A percentile compares a stretch with the other conserved stretches of the same genome.
Evolutionary conservation across 441 rosid genomes (phyloP).

Genomic region (Pelargonium myrrhifolium): DNA sequence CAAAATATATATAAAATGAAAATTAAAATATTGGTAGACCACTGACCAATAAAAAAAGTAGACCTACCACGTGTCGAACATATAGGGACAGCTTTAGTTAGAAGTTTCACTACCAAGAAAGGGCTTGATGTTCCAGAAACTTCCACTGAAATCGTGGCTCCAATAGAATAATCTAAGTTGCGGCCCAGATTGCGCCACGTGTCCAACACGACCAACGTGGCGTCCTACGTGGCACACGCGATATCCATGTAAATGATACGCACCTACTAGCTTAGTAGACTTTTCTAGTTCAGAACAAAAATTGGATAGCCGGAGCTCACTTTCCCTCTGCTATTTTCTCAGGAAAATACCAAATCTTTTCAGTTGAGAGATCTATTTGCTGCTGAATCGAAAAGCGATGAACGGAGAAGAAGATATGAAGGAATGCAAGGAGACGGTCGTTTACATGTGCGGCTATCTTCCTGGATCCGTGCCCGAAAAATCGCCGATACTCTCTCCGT

Average conservation of each 20-base stretch:
- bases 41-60: too few species aligned
- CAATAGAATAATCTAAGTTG: conserved; percentile 21
- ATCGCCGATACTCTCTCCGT: conserved; percentile 64
- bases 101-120: background rate
- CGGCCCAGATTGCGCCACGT: conserved; percentile 44
- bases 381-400: conserved; percentile 25
- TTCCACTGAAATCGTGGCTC: conserved; percentile 61
- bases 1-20: too few species aligned
- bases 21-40: too few species aligned
- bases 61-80: background rate
- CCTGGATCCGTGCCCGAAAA: conserved; percentile 87
- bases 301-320: conserved; percentile 2
- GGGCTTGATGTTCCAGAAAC: conserved; percentile 53
- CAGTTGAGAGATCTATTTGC: background rate
- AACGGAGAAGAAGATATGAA: conserved; percentile 32
- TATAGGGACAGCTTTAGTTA: background rate
- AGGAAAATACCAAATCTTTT: background rate
- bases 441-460: conserved; percentile 86
- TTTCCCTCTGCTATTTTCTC: background rate
- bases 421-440: conserved; percentile 27
- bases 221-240: conserved; percentile 58
- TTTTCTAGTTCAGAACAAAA: conserved; percentile 4
- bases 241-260: conserved; percentile 56
- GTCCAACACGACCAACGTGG: conserved; percentile 23
- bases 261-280: conserved; percentile 15